Percentiles rank a stretch among this genome's conserved stretches.
These are phyloP conservation scores for Leishmania amazonensis DNA, from an alignment of 208 protist genomes.

Conservation along the genomic window DNA sequence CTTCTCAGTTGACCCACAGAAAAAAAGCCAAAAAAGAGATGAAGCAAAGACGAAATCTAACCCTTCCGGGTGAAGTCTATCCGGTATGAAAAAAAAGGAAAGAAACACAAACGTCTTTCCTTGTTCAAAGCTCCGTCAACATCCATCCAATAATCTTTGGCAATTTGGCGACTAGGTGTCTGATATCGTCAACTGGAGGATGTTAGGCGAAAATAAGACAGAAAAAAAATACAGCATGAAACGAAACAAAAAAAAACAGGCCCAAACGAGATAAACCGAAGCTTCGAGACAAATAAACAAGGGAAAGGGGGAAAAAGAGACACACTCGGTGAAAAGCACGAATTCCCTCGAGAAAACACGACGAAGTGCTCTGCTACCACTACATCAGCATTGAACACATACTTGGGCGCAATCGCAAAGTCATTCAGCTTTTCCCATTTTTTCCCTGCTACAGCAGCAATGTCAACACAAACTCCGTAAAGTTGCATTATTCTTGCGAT, in stretches of 20 bases:
- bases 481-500: neutral
- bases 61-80: slow-evolving; percentile 37
- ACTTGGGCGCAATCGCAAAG: neutral
- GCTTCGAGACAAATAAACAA: neutral
- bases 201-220: neutral
- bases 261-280: neutral
- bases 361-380: neutral
- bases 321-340: neutral
- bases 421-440: neutral
- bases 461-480: neutral
- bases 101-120: neutral
- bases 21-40: neutral
- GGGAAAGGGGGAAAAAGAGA: slow-evolving; percentile 6
- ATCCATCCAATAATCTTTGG: slow-evolving; percentile 20
- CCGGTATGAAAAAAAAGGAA: neutral
- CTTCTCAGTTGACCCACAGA: neutral
- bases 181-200: neutral
- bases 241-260: neutral
- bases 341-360: neutral
- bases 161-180: neutral
- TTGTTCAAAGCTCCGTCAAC: neutral
- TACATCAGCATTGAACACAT: slow-evolving; percentile 4
- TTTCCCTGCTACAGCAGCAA: neutral
- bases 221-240: neutral
- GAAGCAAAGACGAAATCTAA: slow-evolving; percentile 27